A percentile compares a stretch with the other conserved stretches of the same genome.
Evolutionary conservation across 1,284 basidiomycete genomes (phyloP).

Genomic region (Lentinus polychrous): DNA sequence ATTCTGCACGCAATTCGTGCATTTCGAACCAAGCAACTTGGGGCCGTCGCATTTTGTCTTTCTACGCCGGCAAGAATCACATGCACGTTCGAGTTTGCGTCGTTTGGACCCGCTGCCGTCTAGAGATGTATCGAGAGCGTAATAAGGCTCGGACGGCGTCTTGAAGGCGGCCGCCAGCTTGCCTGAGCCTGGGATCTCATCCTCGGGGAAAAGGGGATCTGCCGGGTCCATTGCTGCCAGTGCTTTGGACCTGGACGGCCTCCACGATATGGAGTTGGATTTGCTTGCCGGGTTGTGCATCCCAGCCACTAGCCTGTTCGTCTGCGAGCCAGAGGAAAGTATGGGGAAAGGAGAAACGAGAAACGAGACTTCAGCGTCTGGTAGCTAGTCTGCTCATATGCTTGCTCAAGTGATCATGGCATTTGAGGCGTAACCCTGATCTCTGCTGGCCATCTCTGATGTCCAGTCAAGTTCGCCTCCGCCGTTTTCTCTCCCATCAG

Average conservation of each 20-base stretch:
- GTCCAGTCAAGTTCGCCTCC: neutral
- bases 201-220: conserved; percentile 1
- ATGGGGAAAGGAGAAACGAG: neutral
- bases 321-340: neutral
- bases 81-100: conserved; percentile 61
- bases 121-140: conserved; percentile 18
- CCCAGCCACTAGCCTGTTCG: neutral
- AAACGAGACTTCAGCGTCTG: neutral
- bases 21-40: conserved; percentile 48
- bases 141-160: conserved; percentile 13
- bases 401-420: neutral
- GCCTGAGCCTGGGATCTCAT: no score
- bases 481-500: neutral
- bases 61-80: conserved; percentile 59
- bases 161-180: conserved; percentile 4
- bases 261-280: neutral
- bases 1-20: conserved; percentile 67
- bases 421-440: neutral
- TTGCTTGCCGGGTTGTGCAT: neutral
- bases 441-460: neutral
- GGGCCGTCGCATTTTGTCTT: conserved; percentile 71
- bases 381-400: neutral
- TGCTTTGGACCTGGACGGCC: conserved; percentile 1
- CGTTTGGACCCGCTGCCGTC: conserved; percentile 32
- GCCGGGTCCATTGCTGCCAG: conserved; percentile 1